Evolutionary conservation across 2,329 filamentous ascomycete species (phyloP), one percentile per base, ranked within the genome.

Genomic region (Fusarium stilboides): DNA sequence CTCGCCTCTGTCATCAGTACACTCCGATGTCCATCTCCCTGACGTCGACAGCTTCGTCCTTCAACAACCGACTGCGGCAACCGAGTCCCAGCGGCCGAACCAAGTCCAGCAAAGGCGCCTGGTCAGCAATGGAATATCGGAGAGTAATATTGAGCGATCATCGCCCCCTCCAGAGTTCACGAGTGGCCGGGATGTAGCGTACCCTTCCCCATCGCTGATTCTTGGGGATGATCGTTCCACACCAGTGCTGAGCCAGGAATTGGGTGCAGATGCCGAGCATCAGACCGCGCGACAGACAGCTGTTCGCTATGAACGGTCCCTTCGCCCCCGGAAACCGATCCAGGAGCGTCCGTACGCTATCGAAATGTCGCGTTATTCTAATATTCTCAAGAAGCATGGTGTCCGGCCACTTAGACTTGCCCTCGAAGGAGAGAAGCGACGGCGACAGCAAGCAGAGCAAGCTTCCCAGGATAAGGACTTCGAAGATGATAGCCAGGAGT

Each of bases 291-390:
- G 62, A 33, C 76, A 76, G 55, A 63, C 70, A 14, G 72, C 76
- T 8, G 71, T 80, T 28, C 78, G 77, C 14, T 77, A 81, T 45
- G 81, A 83, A 63, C 82, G 87, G 34, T 87, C 84, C 6, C 77
- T 89, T n/a, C 82, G 87, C 8, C 86, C 86, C 2, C 83, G 87
- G 20, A 89, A 89, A 63, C 87, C 87, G 2, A 89, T 89, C 8
- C 87, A 89, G 72, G 81, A 89, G 70, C 86, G 88, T 44, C 87
- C 87, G 5, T 89, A 89, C 65, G 77, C 85, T 8, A 77, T 89
- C 6, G 87, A 89, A 65, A 85, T 83, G 71, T 86, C 82, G 1
- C 82, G 84, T 28, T 89, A 88, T 73, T 84, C 83, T 56, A 85
- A 78, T 5, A 77, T 82, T 20, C 83, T 88, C 69, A 86, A 84